These are phyloP conservation scores for Pestalotiopsis sp. DNA, from an alignment of 2,329 filamentous ascomycete species.

Conservation along the genomic window DNA sequence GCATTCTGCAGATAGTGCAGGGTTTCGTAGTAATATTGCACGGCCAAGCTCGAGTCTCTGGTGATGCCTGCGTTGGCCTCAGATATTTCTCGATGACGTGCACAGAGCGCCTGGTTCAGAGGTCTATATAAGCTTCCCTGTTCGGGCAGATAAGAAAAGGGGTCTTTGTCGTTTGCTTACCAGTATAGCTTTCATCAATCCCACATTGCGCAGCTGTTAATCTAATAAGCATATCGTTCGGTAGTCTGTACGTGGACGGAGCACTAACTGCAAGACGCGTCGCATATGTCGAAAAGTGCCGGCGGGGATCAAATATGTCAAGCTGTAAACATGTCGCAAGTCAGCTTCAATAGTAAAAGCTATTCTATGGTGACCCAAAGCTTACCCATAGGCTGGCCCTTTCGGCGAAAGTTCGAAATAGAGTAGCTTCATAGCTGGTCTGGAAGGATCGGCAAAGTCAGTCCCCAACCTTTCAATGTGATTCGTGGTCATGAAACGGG, in stretches of 20 bases:
- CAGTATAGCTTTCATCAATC: conserved; percentile 10
- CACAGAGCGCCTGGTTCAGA: conserved; percentile 58
- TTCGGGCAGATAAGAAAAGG: neutral
- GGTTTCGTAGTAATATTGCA: conserved; percentile 65
- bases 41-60: conserved; percentile 39
- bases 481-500: neutral
- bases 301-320: conserved; percentile 36
- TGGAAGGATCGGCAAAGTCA: neutral
- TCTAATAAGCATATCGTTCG: neutral
- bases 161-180: neutral
- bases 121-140: conserved; percentile 47
- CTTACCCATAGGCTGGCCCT: conserved; percentile 25
- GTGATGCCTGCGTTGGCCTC: conserved; percentile 24
- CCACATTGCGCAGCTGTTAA: neutral
- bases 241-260: neutral
- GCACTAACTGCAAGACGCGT: conserved; percentile 31
- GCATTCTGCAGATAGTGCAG: conserved; percentile 64
- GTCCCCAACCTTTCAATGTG: neutral
- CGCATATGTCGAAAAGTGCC: conserved; percentile 36
- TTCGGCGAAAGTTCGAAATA: conserved; percentile 34
- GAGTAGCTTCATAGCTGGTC: conserved; percentile 26
- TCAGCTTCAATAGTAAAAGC: neutral
- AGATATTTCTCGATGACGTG: conserved; percentile 43
- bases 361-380: neutral
- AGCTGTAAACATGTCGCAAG: conserved; percentile 19